Base-by-base conservation (phyloP, 2,329 filamentous ascomycete species). In the Exophiala phaeomuriformis region DNA sequence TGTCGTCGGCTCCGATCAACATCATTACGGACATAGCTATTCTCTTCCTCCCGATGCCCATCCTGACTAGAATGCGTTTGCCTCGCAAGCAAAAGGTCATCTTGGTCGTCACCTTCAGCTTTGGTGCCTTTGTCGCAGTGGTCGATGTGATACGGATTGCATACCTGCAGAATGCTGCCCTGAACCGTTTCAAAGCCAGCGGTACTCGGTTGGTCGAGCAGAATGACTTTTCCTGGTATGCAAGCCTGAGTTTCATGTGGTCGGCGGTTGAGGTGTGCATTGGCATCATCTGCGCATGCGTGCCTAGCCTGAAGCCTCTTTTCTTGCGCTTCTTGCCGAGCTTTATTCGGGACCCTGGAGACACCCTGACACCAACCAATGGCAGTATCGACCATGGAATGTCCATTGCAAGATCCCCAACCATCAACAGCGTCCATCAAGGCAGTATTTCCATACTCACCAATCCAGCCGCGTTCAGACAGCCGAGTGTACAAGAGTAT, bases 21-120 rank as follows among this genome's bases (percentile, higher is more conserved):
- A 88, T 96, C 62, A 84, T 94, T 57, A 95, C 90, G 19, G 90
- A 96, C 65, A 75, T 96, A 51, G 87, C 88, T 41, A 89, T 96
- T 47, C 75, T 97, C 31, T 85, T 93, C 41, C 74, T 96, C 7
- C 90, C 91, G 0, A 88, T 96, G 64, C 90, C 90, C 1, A 86
- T 96, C 6, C 74, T 96, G 19, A 94, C 90, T 0, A 79, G 84
- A 50, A 93, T 96, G 86, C 83, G 84, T 45, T 72, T 97, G 6
- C 91, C 90, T 0, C 80, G 75, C 55, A 87, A 88, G 56, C 90
- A 96, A 66, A 96, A 96, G 71, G 82, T 85, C 1, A 93, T 95
- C 43, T 72, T 97, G 5, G 80, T 95, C 49, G 72, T 93, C 33
- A 94, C 90, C 0, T 97, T 97, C 66, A 80, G 84, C 49, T 80